Evolutionary conservation across 2,329 filamentous ascomycete genomes (phyloP).

Genomic region (Allantophomopsis cytisporea): DNA sequence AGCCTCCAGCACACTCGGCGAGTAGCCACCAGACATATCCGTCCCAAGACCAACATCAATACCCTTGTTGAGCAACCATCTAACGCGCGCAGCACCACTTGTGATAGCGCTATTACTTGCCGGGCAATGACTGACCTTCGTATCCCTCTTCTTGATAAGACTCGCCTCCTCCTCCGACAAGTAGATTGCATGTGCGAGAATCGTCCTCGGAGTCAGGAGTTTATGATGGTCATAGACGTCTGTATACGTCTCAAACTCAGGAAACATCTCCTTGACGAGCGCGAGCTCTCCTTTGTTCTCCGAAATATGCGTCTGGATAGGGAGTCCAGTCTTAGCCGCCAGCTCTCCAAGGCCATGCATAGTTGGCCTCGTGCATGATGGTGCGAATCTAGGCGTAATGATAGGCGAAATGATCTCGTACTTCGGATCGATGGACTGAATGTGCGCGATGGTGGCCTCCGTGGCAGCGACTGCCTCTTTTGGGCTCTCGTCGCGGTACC

Average conservation of each 20-base stretch:
- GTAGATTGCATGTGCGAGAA: conserved; percentile 79
- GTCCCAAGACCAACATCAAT: conserved; percentile 79
- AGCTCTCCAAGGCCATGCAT: conserved; percentile 52
- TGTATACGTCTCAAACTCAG: conserved; percentile 49
- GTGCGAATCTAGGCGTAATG: conserved; percentile 62
- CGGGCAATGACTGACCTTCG: conserved; percentile 75
- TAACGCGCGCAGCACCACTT: conserved; percentile 63
- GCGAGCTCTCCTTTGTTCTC: conserved; percentile 67
- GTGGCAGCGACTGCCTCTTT: conserved; percentile 43
- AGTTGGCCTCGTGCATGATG: conserved; percentile 42
- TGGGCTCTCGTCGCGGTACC: conserved; percentile 64
- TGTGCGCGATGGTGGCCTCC: conserved; percentile 21
- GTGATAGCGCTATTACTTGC: conserved; percentile 75
- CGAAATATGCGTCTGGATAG: conserved; percentile 79
- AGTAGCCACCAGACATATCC: conserved; percentile 83
- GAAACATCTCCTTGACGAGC: conserved; percentile 60
- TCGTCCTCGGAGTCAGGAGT: conserved; percentile 58
- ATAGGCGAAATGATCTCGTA: conserved; percentile 61
- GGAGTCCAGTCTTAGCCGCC: conserved; percentile 45
- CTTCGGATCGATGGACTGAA: conserved; percentile 45
- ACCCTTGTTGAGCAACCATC: conserved; percentile 59
- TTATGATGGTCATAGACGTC: conserved; percentile 64
- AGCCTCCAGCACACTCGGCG: conserved; percentile 68
- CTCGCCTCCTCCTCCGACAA: conserved; percentile 51
- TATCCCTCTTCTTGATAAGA: conserved; percentile 44